These are phyloP conservation scores for Nematocida ironsii DNA, from an alignment of 371 early-diverging fungal species.

Conservation along the genomic window DNA sequence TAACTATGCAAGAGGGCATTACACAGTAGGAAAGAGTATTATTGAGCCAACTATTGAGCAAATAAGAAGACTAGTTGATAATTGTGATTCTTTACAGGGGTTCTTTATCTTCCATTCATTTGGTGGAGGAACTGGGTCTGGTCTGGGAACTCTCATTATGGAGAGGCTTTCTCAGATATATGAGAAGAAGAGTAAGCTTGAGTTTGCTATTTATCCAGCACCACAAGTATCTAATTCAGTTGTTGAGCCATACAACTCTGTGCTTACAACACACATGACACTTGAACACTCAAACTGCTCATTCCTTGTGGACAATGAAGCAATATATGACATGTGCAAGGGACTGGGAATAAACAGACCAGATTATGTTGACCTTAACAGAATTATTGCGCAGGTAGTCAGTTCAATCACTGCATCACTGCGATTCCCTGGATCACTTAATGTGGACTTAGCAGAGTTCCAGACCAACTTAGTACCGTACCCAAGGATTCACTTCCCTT, in stretches of 20 bases:
- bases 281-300: slow-evolving; percentile 95
- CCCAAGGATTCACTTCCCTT: slow-evolving; percentile 86
- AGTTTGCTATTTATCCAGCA: slow-evolving; percentile 96
- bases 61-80: slow-evolving; percentile 89
- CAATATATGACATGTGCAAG: slow-evolving; percentile 89
- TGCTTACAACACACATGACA: slow-evolving; percentile 89
- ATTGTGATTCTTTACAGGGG: slow-evolving; percentile 78
- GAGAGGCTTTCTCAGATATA: slow-evolving; percentile 91
- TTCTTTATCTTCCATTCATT: slow-evolving; percentile 76
- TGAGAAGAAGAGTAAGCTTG: slow-evolving; percentile 95
- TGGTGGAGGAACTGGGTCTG: slow-evolving; percentile 96
- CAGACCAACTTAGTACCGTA: slow-evolving; percentile 93
- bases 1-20: slow-evolving; percentile 99
- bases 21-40: slow-evolving; percentile 94
- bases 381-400: slow-evolving; percentile 96
- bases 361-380: slow-evolving; percentile 91
- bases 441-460: slow-evolving; percentile 90
- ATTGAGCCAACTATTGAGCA: slow-evolving; percentile 89
- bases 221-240: slow-evolving; percentile 94
- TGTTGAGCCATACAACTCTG: slow-evolving; percentile 86
- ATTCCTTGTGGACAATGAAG: slow-evolving; percentile 97
- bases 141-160: slow-evolving; percentile 92
- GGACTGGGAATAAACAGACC: slow-evolving; percentile 95
- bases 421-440: slow-evolving; percentile 89
- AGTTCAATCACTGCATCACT: slow-evolving; percentile 94